Evolutionary conservation across 176 grass and related monocot genomes (phyloP), one percentile per base, ranked within the genome.

Genomic region (Carex pumila): DNA sequence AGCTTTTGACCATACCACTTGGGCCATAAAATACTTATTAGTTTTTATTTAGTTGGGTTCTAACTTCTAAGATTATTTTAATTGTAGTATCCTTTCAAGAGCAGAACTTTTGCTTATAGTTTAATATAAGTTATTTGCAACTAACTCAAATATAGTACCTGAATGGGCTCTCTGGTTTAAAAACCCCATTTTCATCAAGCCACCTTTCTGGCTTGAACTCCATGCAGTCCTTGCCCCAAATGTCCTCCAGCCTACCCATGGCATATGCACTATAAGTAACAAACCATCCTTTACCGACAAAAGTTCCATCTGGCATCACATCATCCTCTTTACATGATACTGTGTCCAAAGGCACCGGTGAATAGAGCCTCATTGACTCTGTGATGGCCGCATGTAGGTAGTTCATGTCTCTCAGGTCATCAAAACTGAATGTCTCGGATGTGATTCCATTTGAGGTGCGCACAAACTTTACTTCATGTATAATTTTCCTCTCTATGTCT

Each of bases 131-230:
- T 66, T 36, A 36, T 7, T 12, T 37, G 3, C 11, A 67, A 67
- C 4, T 36, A 17, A 4, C 61, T 63, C 82, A 87, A 80, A 75
- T 55, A 52, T 53, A 50, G 6, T 85, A 89, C 65, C 75, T 64
- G 53, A 89, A 89, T n/a, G 87, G 83, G 21, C 56, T 85, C 43
- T 76, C 67, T 21, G 77, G 78, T 39, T 54, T 58, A n/a, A 85
- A 89, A 11, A 77, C 29, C 19, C 83, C 83, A 32, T 84, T 69
- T 14, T 78, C 64, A 12, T 85, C 53, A 12, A 89, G 64, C 87
- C 87, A 89, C 76, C 87, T 69, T 65, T 89, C 87, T 0, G 87
- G 87, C 30, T 62, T 80, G 63, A 67, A 85, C 83, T 89, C 75
- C 18, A 55, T 21, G 11, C 87, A 89, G 18, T 89, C 87, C 4